phyloP scores from a whole-genome alignment of 345 rosid species.

The Chamaenerion angustifolium region DNA sequence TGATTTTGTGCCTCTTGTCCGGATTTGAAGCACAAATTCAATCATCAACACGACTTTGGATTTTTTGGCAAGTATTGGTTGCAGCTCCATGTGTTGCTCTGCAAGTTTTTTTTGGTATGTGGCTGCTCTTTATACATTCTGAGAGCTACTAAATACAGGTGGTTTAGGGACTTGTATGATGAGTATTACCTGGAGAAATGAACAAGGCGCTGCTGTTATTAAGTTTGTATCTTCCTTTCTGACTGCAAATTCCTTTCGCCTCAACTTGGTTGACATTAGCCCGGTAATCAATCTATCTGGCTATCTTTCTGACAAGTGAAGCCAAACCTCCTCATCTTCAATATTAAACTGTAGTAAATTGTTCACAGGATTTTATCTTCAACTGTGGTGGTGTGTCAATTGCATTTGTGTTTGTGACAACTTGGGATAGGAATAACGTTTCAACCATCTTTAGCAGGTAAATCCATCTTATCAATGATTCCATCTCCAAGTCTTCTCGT shows the following conservation, averaged over 20 bases:
- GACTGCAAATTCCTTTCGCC: constrained; percentile 58
- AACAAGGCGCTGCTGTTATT: constrained; percentile 52
- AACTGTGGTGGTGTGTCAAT: constrained; percentile 80
- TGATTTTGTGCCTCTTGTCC: too few relatives aligned
- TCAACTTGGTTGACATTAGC: constrained; percentile 60
- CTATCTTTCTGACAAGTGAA: background rate
- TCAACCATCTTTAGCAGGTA: constrained; percentile 54
- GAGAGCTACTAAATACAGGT: constrained; percentile 11
- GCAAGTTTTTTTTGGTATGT: too few relatives aligned
- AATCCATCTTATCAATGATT: background rate
- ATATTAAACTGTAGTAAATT: background rate
- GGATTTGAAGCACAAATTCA: too few relatives aligned
- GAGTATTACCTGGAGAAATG: constrained; percentile 60
- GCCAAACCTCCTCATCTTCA: background rate
- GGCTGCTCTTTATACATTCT: too few relatives aligned
- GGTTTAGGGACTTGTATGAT: constrained; percentile 70
- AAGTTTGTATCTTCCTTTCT: constrained; percentile 62
- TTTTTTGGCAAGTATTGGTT: too few relatives aligned
- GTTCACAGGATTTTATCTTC: constrained; percentile 60
- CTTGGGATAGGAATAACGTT: constrained; percentile 43
- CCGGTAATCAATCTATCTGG: constrained; percentile 31
- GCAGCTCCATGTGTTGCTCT: too few relatives aligned
- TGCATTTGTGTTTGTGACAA: constrained; percentile 68
- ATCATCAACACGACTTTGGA: too few relatives aligned
- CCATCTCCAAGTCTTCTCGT: background rate